Evolutionary conservation across 2,329 filamentous ascomycete species (phyloP), one percentile per base, ranked within the genome.

Genomic region (Penicillium sp.): DNA sequence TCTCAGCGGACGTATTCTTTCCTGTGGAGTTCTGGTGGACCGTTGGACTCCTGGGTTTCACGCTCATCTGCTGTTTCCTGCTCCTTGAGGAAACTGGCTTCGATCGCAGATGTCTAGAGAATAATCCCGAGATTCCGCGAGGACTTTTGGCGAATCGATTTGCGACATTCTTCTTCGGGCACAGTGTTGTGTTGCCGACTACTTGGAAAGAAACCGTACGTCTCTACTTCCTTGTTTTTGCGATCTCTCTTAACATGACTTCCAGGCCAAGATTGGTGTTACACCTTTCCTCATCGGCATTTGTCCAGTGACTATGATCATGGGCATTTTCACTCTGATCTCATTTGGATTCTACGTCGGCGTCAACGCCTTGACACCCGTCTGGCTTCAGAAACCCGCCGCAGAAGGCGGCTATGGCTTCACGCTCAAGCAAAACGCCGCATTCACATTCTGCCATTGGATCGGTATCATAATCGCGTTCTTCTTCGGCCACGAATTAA

Each of bases 21-120:
- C 67, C 69, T 1, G 56, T 71, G 2, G 68, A 73, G 45, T 77
- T 73, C 57, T 77, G 75, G 74, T 77, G 74, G 72, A 72, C 70
- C 1, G 65, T 76, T n/a, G 72, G 65, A 4, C 53, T 75, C 1
- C 58, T 71, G 2, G 71, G 66, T 0, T 62, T 69, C 31, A 62
- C 70, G 1, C 59, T 70, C 16, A 57, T 76, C 4, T 52, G 69
- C 1, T 67, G 71, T 15, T 68, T 76, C 39, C 41, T 69, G 23
- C 71, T 74, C 41, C 62, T 75, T 7, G 71, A 76, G 53, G 74
- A 76, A 42, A 76, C 73, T 0, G 63, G 65, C 1, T 76, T 66
- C 39, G 62, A 68, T 16, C 65, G 71, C 8, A 56, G 53, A 12
- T 34, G 53, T 13, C 34, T 58, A 2, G 54, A 59, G 2, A 56